Evolutionary conservation across 345 rosid genomes (phyloP).

Genomic region (Populus deltoides): DNA sequence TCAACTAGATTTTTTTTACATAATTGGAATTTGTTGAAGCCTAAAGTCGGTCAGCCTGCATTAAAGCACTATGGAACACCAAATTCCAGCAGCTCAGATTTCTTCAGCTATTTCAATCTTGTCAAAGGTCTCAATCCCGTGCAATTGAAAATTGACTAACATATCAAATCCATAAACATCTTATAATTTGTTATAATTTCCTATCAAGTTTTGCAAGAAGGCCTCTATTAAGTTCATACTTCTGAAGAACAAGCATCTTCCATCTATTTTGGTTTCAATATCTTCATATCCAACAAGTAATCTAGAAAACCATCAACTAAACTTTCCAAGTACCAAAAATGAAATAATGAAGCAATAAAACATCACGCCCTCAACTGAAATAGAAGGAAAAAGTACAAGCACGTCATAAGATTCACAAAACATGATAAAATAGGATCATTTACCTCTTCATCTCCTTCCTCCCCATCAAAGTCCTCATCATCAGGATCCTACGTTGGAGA

Average conservation of each 20-base stretch:
- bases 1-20: not conserved
- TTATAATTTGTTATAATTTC: not conserved
- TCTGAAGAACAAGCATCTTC: not conserved
- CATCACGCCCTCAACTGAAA: not conserved
- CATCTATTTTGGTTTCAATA: not conserved
- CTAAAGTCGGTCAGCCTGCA: not conserved
- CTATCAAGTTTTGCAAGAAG: not conserved
- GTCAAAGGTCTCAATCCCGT: not conserved
- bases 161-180: not conserved
- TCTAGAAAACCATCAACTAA: not conserved
- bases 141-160: not conserved
- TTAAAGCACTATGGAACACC: not conserved
- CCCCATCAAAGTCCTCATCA: conserved; percentile 23
- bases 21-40: not conserved
- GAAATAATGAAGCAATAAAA: not conserved
- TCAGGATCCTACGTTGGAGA: conserved; percentile 18
- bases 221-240: not conserved
- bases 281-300: not conserved
- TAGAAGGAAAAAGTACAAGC: not conserved
- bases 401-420: not conserved
- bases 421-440: not conserved
- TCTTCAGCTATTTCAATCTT: not conserved
- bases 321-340: not conserved
- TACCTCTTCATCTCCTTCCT: conserved; percentile 24
- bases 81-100: not conserved